Evolutionary conservation across 495 filamentous ascomycete genomes (phyloP).

Genomic region (Penicillium angulare): DNA sequence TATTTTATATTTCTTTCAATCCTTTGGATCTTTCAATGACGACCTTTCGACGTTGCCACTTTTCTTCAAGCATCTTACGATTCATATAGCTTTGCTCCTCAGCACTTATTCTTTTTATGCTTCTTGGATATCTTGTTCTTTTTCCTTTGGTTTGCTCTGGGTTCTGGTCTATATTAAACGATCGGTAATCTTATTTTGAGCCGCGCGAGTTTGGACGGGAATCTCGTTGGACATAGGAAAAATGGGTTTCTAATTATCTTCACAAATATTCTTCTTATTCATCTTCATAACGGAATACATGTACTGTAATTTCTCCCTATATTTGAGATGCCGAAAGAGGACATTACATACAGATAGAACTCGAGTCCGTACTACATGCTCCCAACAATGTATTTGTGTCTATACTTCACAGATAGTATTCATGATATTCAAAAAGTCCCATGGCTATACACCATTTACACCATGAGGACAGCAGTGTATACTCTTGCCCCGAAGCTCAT

Average conservation of each 20-base stretch:
- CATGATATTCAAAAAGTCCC: no score
- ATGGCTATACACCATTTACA: no score
- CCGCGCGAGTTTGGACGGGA: no score
- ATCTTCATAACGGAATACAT: conserved; percentile 2
- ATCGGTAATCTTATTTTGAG: conserved; percentile 10
- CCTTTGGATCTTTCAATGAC: conserved; percentile 12
- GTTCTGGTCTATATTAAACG: conserved; percentile 19
- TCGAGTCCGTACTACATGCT: no score
- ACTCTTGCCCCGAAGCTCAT: no score
- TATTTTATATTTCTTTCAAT: conserved; percentile 15
- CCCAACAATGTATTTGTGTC: no score
- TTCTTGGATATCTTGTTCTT: conserved; percentile 26
- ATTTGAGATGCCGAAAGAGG: background rate
- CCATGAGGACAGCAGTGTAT: no score
- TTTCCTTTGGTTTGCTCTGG: conserved; percentile 21
- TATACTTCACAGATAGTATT: no score
- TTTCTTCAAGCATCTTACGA: conserved; percentile 21
- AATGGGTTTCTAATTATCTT: conserved; percentile 12
- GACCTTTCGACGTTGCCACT: conserved; percentile 28
- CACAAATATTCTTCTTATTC: no score
- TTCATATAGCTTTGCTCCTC: conserved; percentile 25
- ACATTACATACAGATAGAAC: no score
- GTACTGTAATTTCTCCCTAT: conserved; percentile 5
- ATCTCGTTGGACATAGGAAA: conserved; percentile 19
- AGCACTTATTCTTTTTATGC: conserved; percentile 16